A percentile compares a stretch with the other conserved stretches of the same genome.
phyloP scores from a whole-genome alignment of 176 grass and related monocot species.

The Coix lacrymajobi region DNA sequence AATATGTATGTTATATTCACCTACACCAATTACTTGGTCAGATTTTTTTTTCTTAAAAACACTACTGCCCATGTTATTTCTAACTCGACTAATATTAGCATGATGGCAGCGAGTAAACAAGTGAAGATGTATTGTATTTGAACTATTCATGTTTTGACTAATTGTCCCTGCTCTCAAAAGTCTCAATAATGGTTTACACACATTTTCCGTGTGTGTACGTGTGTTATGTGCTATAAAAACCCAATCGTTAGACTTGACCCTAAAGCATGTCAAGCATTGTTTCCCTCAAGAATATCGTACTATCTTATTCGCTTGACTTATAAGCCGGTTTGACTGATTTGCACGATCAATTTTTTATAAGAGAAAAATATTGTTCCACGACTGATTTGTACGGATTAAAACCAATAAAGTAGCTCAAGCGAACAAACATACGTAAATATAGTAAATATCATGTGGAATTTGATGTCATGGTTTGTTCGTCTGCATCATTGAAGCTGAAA shows the following conservation, averaged over 20 bases:
- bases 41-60: neutral
- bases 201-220: no score
- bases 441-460: neutral
- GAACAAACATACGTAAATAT: no score
- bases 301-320: no score
- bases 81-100: neutral
- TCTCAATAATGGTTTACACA: neutral
- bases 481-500: constrained; percentile 20
- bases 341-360: no score
- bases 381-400: no score
- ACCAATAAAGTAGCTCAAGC: no score
- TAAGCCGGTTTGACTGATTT: no score
- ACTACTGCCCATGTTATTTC: neutral
- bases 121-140: neutral
- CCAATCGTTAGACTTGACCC: no score
- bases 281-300: neutral
- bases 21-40: neutral
- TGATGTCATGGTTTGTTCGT: neutral
- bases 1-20: neutral
- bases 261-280: neutral
- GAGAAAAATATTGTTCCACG: no score
- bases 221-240: no score
- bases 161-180: neutral
- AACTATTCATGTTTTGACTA: neutral
- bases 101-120: neutral